A percentile compares a stretch with the other conserved stretches of the same genome.
Evolutionary conservation across 2,329 filamentous ascomycete genomes (phyloP).

Genomic region (Xylaria sp.): DNA sequence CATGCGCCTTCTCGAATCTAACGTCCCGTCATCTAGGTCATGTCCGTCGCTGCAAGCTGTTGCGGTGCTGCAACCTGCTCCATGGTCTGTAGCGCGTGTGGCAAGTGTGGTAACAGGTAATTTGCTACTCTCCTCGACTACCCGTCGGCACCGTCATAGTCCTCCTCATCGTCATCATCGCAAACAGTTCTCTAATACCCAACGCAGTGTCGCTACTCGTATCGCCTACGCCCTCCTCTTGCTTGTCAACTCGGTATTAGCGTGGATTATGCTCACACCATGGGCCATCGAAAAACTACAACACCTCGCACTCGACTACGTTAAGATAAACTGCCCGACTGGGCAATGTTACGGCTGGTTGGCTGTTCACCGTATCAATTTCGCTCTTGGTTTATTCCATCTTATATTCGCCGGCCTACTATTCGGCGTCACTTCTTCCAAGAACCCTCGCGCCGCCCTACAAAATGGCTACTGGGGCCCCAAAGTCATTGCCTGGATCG

Average conservation of each 20-base stretch:
- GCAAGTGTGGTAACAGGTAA: conserved; percentile 95
- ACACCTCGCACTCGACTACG: conserved; percentile 91
- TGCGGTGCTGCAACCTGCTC: conserved; percentile 97
- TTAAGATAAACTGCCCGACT: conserved; percentile 91
- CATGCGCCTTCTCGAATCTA: conserved; percentile 21
- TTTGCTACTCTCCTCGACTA: conserved; percentile 33
- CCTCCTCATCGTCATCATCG: not conserved
- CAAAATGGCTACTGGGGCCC: conserved; percentile 99
- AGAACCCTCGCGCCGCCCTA: conserved; percentile 84
- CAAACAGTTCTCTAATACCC: conserved; percentile 23
- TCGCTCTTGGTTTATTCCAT: conserved; percentile 94
- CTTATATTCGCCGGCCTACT: conserved; percentile 85
- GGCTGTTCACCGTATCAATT: conserved; percentile 97
- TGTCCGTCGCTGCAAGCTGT: conserved; percentile 86
- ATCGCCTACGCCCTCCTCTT: conserved; percentile 96
- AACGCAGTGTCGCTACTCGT: conserved; percentile 85
- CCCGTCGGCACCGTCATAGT: not conserved
- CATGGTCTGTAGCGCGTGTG: conserved; percentile 93
- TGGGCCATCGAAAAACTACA: conserved; percentile 98
- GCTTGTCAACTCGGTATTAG: conserved; percentile 93
- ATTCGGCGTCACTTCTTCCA: conserved; percentile 86
- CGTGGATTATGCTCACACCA: conserved; percentile 99
- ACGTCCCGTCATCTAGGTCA: conserved; percentile 61
- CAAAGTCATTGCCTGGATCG: conserved; percentile 90
- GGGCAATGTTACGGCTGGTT: conserved; percentile 95